Evolutionary conservation across 805 yeast species (phyloP).

Genomic region (Candida nanaspora): DNA sequence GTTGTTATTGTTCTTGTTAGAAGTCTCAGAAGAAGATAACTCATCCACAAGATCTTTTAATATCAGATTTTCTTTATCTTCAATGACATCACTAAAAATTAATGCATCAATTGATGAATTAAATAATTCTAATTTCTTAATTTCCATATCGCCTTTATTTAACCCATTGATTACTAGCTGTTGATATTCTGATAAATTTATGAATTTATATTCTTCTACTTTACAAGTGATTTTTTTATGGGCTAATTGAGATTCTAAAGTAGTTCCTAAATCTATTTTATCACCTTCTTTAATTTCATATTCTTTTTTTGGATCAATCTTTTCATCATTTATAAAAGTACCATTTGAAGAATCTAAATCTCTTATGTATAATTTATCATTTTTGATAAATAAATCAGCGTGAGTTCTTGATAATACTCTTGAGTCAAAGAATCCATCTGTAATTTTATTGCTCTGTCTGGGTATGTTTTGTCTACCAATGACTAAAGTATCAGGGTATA

Average conservation of each 20-base stretch:
- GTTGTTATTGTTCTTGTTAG: neutral
- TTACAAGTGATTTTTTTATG: slow-evolving; percentile 85
- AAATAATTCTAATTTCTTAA: slow-evolving; percentile 23
- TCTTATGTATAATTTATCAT: slow-evolving; percentile 58
- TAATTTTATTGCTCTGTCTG: slow-evolving; percentile 47
- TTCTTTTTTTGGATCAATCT: slow-evolving; percentile 56
- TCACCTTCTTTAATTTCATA: slow-evolving; percentile 73
- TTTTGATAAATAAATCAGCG: slow-evolving; percentile 74
- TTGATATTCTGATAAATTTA: slow-evolving; percentile 31
- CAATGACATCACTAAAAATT: slow-evolving; percentile 28
- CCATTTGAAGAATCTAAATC: slow-evolving; percentile 94
- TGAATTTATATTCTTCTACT: slow-evolving; percentile 65
- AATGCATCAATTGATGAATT: slow-evolving; percentile 28
- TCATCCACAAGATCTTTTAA: slow-evolving; percentile 17
- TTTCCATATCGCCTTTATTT: slow-evolving; percentile 19
- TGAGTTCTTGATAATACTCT: slow-evolving; percentile 89
- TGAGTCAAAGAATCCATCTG: slow-evolving; percentile 92
- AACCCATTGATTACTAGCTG: slow-evolving; percentile 15
- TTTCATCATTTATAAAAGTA: slow-evolving; percentile 75
- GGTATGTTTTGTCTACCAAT: slow-evolving; percentile 86
- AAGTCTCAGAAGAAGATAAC: slow-evolving; percentile 15
- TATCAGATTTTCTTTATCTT: slow-evolving; percentile 24
- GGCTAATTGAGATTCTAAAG: slow-evolving; percentile 59
- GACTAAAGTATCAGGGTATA: slow-evolving; percentile 73
- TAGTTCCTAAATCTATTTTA: slow-evolving; percentile 88